Evolutionary conservation across 164 flowering plant species (phyloP), one percentile per base, ranked within the genome.

Genomic region (Tinospora cordifolia): DNA sequence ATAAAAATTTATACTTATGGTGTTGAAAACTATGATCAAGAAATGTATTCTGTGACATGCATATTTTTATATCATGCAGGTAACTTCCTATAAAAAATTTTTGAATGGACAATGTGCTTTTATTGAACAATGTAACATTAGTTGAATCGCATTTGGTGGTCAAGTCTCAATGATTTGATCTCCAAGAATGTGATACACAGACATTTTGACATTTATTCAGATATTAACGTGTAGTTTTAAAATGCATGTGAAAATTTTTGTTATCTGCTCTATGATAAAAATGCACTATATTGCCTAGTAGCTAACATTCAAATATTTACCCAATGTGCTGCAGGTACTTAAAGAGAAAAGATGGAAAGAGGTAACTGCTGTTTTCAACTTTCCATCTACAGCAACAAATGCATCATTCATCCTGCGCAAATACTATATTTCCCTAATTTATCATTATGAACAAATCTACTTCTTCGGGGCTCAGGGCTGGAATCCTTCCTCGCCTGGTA

Each of bases 331-430:
- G 19, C 88, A 94, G 97, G 79, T 94, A 30, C 73, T 91, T 27
- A 77, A 75, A 69, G 97, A 89, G 65, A 85, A 82, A 73, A 87
- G 85, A 71, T 94, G 98, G 98, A 94, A 86, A 79, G 98, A 94
- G 70, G 88, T 91, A 66, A 94, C 96, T 47, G 85, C 95, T n/a
- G 79, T 80, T 68, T 94, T 94, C 83, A 86, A 77, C 78, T 94
- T 91, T 47, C 98, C 98, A 11, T 84, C 96, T 1, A 90, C 97
- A 15, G 98, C 97, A 7, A 94, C 98, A 69, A 94, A 94, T 78
- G 98, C 98, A 15, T 94, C 98, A 21, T 94, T 90, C 73, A 87
- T 94, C 72, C 80, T 94, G 79, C 91, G 98, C 67, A 94, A 94
- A 66, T 91, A 94, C 75, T 94, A 94, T 70, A 36, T 68, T 39